These are phyloP conservation scores for Graphilbum sp. DNA, from an alignment of 2,329 filamentous ascomycete species.

Conservation along the genomic window DNA sequence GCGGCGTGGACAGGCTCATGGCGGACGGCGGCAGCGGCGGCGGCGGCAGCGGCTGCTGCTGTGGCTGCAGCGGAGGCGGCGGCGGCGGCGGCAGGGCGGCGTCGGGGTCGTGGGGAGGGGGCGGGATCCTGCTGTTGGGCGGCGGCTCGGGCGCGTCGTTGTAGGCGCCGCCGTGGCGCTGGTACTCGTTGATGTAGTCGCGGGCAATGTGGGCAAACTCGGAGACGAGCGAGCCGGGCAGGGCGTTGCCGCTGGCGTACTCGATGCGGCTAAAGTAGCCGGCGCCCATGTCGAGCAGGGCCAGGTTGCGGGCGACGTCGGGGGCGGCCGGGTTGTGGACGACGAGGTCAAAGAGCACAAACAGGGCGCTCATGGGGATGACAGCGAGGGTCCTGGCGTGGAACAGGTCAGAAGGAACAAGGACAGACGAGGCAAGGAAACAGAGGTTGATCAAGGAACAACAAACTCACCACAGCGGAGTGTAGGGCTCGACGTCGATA, in stretches of 20 bases:
- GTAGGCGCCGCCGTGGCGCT: conserved; percentile 4
- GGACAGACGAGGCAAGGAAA: not conserved
- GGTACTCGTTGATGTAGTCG: conserved; percentile 15
- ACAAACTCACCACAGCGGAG: conserved; percentile 14
- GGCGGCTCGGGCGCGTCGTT: not conserved
- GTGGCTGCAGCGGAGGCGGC: not conserved
- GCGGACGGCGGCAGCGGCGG: too few relatives aligned
- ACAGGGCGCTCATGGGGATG: conserved; percentile 20
- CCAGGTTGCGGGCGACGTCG: conserved; percentile 19
- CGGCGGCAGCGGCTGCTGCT: not conserved
- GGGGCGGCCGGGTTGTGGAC: conserved; percentile 19
- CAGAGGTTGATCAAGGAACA: too few relatives aligned
- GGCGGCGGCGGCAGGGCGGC: not conserved
- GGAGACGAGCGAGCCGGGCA: conserved; percentile 20
- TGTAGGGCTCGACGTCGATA: conserved; percentile 16
- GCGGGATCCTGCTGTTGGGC: not conserved
- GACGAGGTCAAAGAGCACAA: conserved; percentile 25
- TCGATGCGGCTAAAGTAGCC: conserved; percentile 27
- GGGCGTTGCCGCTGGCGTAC: conserved; percentile 15
- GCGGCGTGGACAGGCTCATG: too few relatives aligned
- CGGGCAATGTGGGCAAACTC: conserved; percentile 25
- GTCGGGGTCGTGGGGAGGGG: not conserved
- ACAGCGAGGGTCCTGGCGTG: conserved; percentile 16
- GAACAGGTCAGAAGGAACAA: not conserved
- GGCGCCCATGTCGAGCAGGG: conserved; percentile 22